A percentile compares a stretch with the other conserved stretches of the same genome.
These are phyloP conservation scores for Pyrus bretschneideri DNA, from an alignment of 306 rosid genomes.

Conservation along the genomic window DNA sequence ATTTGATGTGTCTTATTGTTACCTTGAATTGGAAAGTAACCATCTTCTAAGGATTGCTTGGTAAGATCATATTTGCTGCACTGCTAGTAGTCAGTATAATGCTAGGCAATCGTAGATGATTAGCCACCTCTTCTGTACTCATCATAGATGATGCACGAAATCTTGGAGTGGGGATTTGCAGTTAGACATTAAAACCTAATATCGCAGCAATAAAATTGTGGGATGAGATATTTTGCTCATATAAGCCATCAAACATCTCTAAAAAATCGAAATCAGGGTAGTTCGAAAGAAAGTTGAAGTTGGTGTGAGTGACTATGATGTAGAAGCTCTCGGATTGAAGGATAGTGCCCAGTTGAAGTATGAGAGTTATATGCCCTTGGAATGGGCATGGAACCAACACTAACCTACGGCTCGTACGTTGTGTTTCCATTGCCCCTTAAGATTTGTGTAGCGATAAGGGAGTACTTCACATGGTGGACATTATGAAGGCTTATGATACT, in stretches of 20 bases:
- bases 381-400: conserved; percentile 38
- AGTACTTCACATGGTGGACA: too few relatives aligned
- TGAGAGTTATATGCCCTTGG: conserved; percentile 46
- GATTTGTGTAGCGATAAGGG: background rate
- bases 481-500: too few relatives aligned
- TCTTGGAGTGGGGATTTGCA: conserved; percentile 12
- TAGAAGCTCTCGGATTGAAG: too few relatives aligned
- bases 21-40: conserved; percentile 23
- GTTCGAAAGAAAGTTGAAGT: conserved; percentile 6
- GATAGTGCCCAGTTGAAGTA: conserved; percentile 34
- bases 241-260: conserved; percentile 20
- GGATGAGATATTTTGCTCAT: background rate
- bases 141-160: conserved; percentile 40
- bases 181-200: background rate
- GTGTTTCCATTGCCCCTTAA: background rate
- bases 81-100: conserved; percentile 10
- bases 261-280: conserved; percentile 29
- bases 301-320: too few relatives aligned
- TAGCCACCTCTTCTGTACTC: conserved; percentile 35
- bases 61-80: background rate
- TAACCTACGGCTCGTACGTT: conserved; percentile 7
- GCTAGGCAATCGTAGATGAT: background rate
- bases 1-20: background rate
- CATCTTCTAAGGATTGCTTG: conserved; percentile 14
- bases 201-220: background rate